Evolutionary conservation across 23 red algal species (phyloP).

Genomic region (Agarophyton chilense): DNA sequence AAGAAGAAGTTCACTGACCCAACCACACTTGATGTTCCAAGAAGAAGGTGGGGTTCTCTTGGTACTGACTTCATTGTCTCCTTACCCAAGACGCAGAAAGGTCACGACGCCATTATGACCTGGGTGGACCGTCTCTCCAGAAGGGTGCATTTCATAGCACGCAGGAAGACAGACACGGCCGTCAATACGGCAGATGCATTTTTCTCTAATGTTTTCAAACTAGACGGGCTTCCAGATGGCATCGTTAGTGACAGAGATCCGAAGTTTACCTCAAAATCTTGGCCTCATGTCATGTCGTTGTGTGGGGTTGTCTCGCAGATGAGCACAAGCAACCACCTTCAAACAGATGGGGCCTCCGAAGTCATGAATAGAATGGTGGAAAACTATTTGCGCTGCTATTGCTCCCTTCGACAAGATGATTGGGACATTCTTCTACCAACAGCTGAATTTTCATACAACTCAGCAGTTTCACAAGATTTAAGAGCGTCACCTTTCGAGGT

Average conservation of each 20-base stretch:
- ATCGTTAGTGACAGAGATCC: conserved; percentile 10
- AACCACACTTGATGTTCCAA: not conserved
- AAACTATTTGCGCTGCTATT: conserved; percentile 6
- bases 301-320: not conserved
- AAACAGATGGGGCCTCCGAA: conserved; percentile 19
- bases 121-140: not conserved
- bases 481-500: not conserved
- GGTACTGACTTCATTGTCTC: conserved; percentile 14
- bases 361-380: conserved; percentile 6
- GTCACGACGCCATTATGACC: not conserved
- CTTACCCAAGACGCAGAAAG: not conserved
- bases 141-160: not conserved
- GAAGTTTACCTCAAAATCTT: conserved; percentile 5
- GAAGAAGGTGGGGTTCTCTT: not conserved
- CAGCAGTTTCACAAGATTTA: not conserved
- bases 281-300: not conserved
- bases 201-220: not conserved
- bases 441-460: conserved; percentile 37
- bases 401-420: conserved; percentile 26
- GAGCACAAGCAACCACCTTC: not conserved
- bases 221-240: not conserved
- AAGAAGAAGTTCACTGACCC: not conserved
- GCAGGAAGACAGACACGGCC: not conserved
- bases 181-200: not conserved
- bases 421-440: not conserved